Conservation (phyloP, 2,329 filamentous ascomycete species). For the Exophiala dermatitidis region DNA sequence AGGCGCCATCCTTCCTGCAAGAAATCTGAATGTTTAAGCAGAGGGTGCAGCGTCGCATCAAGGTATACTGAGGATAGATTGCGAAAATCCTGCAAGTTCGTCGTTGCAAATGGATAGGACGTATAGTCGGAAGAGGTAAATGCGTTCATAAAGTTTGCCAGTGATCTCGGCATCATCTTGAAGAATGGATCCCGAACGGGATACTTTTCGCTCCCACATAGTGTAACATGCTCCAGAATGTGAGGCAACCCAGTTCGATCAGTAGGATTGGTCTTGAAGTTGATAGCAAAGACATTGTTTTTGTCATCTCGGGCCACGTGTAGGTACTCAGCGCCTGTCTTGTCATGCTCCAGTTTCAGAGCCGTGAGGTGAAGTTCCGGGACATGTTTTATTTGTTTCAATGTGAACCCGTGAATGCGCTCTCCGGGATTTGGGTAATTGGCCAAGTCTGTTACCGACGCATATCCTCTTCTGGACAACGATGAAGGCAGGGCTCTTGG, state of each 20-base stretch:
- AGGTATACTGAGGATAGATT: constrained; percentile 96
- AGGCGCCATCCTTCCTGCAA: constrained; percentile 95
- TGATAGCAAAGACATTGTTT: constrained; percentile 99
- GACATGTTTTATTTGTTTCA: constrained; percentile 82
- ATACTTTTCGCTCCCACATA: constrained; percentile 94
- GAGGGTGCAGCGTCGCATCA: constrained; percentile 82
- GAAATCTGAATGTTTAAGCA: constrained; percentile 87
- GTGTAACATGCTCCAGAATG: constrained; percentile 93
- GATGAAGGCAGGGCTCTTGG: neutral
- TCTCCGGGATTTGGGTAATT: constrained; percentile 72
- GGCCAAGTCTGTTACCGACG: constrained; percentile 68
- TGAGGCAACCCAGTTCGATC: constrained; percentile 95
- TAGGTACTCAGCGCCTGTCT: constrained; percentile 90
- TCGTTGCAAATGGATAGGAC: constrained; percentile 95
- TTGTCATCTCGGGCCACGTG: constrained; percentile 91
- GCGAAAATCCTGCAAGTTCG: constrained; percentile 88
- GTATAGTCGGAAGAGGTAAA: constrained; percentile 96
- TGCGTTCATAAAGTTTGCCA: constrained; percentile 99
- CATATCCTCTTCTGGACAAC: constrained; percentile 33
- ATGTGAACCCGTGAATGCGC: constrained; percentile 86
- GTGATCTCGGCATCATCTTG: constrained; percentile 95
- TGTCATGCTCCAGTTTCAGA: constrained; percentile 82
- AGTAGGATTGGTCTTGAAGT: constrained; percentile 97
- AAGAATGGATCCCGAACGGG: constrained; percentile 99
- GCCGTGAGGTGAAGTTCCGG: constrained; percentile 91